These are phyloP conservation scores for Laguncularia racemosa DNA, from an alignment of 345 rosid genomes.

Conservation along the genomic window DNA sequence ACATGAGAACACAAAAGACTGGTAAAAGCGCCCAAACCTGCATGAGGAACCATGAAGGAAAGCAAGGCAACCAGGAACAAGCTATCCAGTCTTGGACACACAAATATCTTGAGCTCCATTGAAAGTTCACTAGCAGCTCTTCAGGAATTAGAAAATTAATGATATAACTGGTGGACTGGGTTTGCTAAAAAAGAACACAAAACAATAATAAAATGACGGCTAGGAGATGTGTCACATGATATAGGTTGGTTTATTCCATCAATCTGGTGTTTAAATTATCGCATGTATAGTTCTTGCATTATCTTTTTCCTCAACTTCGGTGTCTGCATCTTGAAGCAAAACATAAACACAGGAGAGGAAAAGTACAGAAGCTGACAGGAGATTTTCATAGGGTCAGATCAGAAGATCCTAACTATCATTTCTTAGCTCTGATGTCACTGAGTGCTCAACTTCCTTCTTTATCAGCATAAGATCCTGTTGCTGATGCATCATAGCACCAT, in stretches of 20 bases:
- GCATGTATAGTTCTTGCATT: constrained; percentile 13
- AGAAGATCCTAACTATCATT: constrained; percentile 22
- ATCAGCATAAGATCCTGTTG: not conserved
- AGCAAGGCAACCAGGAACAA: constrained; percentile 14
- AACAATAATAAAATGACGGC: constrained; percentile 6
- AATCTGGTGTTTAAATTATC: not conserved
- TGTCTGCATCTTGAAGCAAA: constrained; percentile 42
- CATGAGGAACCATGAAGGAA: constrained; percentile 21
- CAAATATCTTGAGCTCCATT: too few species aligned
- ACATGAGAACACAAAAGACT: not conserved
- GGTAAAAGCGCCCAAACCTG: constrained; percentile 23
- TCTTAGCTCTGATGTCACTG: not conserved
- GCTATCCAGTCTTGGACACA: constrained; percentile 17
- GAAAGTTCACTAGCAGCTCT: too few species aligned
- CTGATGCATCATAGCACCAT: too few species aligned
- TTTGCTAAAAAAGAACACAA: constrained; percentile 4
- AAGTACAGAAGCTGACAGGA: constrained; percentile 19
- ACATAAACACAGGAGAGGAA: constrained; percentile 14
- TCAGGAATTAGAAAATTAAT: too few species aligned
- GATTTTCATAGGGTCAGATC: constrained; percentile 16
- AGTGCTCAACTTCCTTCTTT: not conserved
- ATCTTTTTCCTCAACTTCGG: constrained; percentile 2
- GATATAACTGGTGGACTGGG: too few species aligned
- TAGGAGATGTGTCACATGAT: constrained; percentile 36
- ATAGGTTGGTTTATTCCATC: constrained; percentile 20